Conservation (phyloP, 495 filamentous ascomycete genomes). For the Annulohypoxylon bovei region DNA sequence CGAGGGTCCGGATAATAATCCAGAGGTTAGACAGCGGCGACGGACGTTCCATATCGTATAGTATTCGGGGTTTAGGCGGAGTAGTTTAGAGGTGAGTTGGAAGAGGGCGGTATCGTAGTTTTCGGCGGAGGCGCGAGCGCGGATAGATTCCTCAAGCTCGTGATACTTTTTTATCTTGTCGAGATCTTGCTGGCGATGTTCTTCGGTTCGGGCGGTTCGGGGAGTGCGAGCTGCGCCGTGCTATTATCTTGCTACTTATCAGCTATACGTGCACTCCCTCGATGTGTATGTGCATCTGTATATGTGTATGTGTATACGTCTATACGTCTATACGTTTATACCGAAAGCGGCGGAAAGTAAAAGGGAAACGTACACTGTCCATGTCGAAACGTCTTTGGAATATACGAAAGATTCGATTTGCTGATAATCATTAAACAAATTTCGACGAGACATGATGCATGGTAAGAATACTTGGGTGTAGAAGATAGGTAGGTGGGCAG, state of each 20-base stretch:
- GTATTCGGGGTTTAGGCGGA: slow-evolving; percentile 93
- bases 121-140: slow-evolving; percentile 61
- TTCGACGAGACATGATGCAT: not conserved
- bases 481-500: not conserved
- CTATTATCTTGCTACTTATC: slow-evolving; percentile 65
- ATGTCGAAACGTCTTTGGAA: slow-evolving; percentile 43
- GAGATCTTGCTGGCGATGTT: slow-evolving; percentile 73
- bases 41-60: slow-evolving; percentile 99
- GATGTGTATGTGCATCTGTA: no score
- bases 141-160: slow-evolving; percentile 72
- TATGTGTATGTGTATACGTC: no score
- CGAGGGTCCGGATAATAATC: slow-evolving; percentile 62
- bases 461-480: not conserved
- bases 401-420: not conserved
- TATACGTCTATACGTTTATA: no score
- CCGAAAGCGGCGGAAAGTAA: not conserved
- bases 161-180: slow-evolving; percentile 82
- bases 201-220: slow-evolving; percentile 70
- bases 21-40: slow-evolving; percentile 70
- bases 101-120: slow-evolving; percentile 75
- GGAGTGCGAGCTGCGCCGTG: slow-evolving; percentile 78
- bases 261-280: slow-evolving; percentile 17
- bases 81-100: slow-evolving; percentile 78
- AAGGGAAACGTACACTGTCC: slow-evolving; percentile 59
- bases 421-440: not conserved